phyloP scores from a whole-genome alignment of 2,329 filamentous ascomycete species.

The Penicillium sp. region DNA sequence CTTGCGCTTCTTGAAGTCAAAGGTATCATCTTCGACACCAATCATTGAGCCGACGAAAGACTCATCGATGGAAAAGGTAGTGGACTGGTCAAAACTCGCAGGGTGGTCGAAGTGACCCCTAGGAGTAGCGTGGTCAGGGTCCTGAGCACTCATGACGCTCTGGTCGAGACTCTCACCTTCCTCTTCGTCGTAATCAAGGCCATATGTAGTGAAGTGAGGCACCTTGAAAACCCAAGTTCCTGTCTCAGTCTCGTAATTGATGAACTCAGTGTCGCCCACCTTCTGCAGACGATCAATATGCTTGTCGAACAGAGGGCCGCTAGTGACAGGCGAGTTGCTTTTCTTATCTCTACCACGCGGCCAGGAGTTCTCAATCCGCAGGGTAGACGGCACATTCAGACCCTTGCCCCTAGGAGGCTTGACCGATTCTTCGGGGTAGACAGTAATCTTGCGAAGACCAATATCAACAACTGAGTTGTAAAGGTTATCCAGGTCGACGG shows the following conservation, averaged over 20 bases:
- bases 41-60: conserved; percentile 41
- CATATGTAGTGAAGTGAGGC: conserved; percentile 96
- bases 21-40: conserved; percentile 55
- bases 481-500: conserved; percentile 76
- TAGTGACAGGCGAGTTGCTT: conserved; percentile 56
- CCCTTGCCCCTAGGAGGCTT: conserved; percentile 86
- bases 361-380: conserved; percentile 90
- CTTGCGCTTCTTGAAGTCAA: conserved; percentile 55
- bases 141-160: conserved; percentile 50
- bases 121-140: conserved; percentile 50
- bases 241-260: conserved; percentile 73
- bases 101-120: conserved; percentile 38
- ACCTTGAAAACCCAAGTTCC: conserved; percentile 91
- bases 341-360: conserved; percentile 68
- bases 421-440: conserved; percentile 71
- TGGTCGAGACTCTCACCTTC: conserved; percentile 55
- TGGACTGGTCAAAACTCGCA: conserved; percentile 39
- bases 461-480: conserved; percentile 74
- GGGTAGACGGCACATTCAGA: conserved; percentile 84
- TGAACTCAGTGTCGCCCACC: conserved; percentile 77
- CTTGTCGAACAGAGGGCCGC: conserved; percentile 68
- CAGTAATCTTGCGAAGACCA: conserved; percentile 75
- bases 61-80: conserved; percentile 43
- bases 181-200: conserved; percentile 72
- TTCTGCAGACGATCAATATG: conserved; percentile 77